Percentiles rank a stretch among this genome's conserved stretches.
These are phyloP conservation scores for Trichoderma arundinaceum DNA, from an alignment of 2,329 filamentous ascomycete genomes.

Conservation along the genomic window DNA sequence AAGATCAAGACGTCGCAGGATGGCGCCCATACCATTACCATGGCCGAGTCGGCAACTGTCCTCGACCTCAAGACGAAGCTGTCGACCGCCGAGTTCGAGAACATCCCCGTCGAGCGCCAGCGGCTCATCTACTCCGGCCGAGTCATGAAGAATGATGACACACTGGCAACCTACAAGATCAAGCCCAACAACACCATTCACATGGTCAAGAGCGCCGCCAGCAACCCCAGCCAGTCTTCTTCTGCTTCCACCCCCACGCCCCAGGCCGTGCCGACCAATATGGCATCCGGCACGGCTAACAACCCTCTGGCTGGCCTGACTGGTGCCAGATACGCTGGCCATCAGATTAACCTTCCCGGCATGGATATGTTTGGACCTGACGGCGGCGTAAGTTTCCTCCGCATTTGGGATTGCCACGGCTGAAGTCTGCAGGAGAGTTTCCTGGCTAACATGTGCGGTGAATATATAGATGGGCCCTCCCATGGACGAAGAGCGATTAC, in stretches of 20 bases:
- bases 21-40: conserved; percentile 80
- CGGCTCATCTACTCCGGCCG: conserved; percentile 96
- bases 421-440: neutral
- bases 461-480: conserved; percentile 81
- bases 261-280: conserved; percentile 68
- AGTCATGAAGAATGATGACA: conserved; percentile 93
- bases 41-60: conserved; percentile 76
- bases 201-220: conserved; percentile 93
- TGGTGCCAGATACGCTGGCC: conserved; percentile 90
- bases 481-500: conserved; percentile 77
- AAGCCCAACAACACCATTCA: conserved; percentile 96
- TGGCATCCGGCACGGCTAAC: conserved; percentile 82
- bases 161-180: conserved; percentile 86
- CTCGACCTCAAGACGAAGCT: conserved; percentile 90
- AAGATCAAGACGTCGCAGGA: conserved; percentile 97
- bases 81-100: conserved; percentile 78
- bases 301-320: conserved; percentile 91
- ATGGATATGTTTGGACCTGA: conserved; percentile 91
- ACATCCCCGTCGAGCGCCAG: conserved; percentile 85
- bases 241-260: conserved; percentile 51
- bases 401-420: neutral
- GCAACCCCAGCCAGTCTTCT: conserved; percentile 65
- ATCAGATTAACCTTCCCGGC: conserved; percentile 80
- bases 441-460: conserved; percentile 38
- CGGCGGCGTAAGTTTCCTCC: conserved; percentile 75